Percentiles rank a stretch among this genome's conserved stretches.
Conservation (phyloP, 2,329 filamentous ascomycete species). For the Exserohilum turcica region DNA sequence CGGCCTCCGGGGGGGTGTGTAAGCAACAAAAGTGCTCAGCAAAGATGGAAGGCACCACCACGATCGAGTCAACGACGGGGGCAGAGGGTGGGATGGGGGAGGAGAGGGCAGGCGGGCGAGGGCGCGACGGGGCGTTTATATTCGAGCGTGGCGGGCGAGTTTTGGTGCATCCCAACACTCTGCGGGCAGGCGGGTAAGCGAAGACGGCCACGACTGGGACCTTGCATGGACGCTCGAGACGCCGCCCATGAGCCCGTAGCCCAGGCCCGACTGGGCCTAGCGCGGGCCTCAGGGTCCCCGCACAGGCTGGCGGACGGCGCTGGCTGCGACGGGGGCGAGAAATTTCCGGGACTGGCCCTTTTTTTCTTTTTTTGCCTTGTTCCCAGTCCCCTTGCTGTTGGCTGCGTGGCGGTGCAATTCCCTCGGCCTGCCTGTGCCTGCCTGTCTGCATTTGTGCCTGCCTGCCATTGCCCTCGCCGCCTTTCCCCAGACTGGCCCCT, state of each 20-base stretch:
- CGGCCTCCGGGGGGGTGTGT: constrained; percentile 15
- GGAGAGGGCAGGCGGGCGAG: constrained; percentile 11
- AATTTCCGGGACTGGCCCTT: constrained; percentile 28
- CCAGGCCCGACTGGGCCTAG: constrained; percentile 27
- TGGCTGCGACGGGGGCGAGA: constrained; percentile 29
- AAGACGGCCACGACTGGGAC: constrained; percentile 39
- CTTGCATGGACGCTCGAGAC: constrained; percentile 39
- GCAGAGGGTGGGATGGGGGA: constrained; percentile 20
- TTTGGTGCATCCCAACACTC: constrained; percentile 25
- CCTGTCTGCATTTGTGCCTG: too few species aligned
- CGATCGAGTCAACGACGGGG: constrained; percentile 26
- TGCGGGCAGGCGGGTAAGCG: constrained; percentile 31
- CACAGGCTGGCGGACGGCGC: constrained; percentile 20
- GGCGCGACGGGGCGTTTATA: constrained; percentile 11
- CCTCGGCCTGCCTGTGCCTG: too few species aligned
- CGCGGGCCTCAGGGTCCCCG: constrained; percentile 22
- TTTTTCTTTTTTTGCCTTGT: too few species aligned
- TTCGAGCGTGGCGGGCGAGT: constrained; percentile 15
- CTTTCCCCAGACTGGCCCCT: constrained; percentile 29
- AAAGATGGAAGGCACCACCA: constrained; percentile 29
- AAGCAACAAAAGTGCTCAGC: constrained; percentile 16
- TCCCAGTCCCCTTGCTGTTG: constrained; percentile 6
- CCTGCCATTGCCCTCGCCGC: background rate
- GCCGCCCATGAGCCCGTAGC: constrained; percentile 23
- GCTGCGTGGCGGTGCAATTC: background rate